Evolutionary conservation across 805 yeast genomes (phyloP).

Genomic region (Yarrowia sp.): DNA sequence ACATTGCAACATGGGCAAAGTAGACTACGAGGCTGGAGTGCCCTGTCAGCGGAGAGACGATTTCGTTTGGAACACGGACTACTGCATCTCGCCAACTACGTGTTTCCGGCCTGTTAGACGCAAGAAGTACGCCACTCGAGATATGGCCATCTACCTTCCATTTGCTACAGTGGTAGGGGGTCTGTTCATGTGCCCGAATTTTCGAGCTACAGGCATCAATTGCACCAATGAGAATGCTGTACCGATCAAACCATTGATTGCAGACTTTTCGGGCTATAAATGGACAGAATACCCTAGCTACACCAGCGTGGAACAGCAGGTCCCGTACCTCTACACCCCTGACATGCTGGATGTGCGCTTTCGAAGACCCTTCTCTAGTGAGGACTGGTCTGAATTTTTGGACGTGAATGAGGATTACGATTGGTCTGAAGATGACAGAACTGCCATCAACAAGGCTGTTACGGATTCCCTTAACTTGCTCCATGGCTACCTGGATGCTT

Average conservation of each 20-base stretch:
- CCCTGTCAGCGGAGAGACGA: conserved; percentile 16
- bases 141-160: conserved; percentile 50
- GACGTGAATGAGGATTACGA: conserved; percentile 51
- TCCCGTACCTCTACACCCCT: conserved; percentile 60
- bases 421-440: conserved; percentile 41
- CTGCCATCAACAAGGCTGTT: background rate
- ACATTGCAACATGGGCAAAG: conserved; percentile 16
- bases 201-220: conserved; percentile 31
- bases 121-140: conserved; percentile 49
- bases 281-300: conserved; percentile 41
- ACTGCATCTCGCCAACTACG: conserved; percentile 24
- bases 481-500: background rate
- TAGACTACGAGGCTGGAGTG: conserved; percentile 10
- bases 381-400: conserved; percentile 48
- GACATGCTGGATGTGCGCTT: conserved; percentile 35
- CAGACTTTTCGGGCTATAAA: conserved; percentile 50
- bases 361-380: conserved; percentile 28
- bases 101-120: conserved; percentile 62
- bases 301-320: conserved; percentile 37
- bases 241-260: conserved; percentile 57
- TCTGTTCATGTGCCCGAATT: conserved; percentile 48
- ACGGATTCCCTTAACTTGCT: conserved; percentile 1
- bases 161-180: conserved; percentile 58
- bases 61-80: conserved; percentile 15
- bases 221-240: conserved; percentile 33